Evolutionary conservation across 306 rosid genomes (phyloP).

Genomic region (Carpinus viminea): DNA sequence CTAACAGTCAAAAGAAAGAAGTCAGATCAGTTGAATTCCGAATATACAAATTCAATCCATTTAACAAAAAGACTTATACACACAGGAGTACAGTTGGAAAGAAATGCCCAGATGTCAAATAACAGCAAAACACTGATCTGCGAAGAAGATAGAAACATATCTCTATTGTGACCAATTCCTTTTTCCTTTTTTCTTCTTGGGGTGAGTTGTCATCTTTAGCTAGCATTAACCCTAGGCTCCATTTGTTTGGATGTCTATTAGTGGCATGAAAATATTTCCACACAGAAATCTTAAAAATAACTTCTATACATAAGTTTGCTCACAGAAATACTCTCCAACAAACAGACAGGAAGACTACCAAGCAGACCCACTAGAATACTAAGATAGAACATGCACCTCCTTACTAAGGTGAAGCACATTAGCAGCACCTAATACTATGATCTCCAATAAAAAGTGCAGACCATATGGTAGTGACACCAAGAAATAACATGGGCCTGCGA

Average conservation of each 20-base stretch:
- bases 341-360: not conserved
- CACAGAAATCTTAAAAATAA: not conserved
- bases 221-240: not conserved
- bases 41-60: not conserved
- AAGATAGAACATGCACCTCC: not conserved
- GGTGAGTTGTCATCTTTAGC: not conserved
- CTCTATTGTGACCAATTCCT: not conserved
- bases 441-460: not conserved
- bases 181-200: not conserved
- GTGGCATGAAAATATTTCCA: not conserved
- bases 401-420: not conserved
- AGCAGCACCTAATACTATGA: not conserved
- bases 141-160: not conserved
- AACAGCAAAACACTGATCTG: not conserved
- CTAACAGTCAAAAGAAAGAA: slow-evolving; percentile 10
- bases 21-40: not conserved
- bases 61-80: not conserved
- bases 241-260: not conserved
- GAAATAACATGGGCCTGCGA: not conserved
- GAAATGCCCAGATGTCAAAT: not conserved
- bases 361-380: not conserved
- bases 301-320: not conserved
- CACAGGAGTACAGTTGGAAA: not conserved
- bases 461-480: not conserved
- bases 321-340: not conserved